Evolutionary conservation across 2,329 filamentous ascomycete species (phyloP).

Genomic region (Lachnellula occidentalis): DNA sequence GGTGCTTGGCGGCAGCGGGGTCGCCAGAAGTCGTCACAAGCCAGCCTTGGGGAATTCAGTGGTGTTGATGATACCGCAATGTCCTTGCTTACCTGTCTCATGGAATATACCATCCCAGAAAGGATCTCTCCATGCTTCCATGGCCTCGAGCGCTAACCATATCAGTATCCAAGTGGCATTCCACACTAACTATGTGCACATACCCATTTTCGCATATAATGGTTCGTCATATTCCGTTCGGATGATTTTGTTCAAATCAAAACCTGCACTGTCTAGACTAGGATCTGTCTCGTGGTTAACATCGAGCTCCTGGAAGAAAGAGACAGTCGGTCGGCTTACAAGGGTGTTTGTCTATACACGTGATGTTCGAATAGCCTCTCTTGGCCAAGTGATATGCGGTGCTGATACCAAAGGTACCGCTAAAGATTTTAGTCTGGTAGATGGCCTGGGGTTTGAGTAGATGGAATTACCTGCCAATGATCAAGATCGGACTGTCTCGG

Average conservation of each 20-base stretch:
- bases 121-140: slow-evolving; percentile 7
- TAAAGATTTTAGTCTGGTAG: background rate
- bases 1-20: slow-evolving; percentile 22
- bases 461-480: slow-evolving; percentile 3
- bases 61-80: too few species aligned
- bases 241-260: slow-evolving; percentile 42
- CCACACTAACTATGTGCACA: too few species aligned
- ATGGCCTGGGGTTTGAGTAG: background rate
- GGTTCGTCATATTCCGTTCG: slow-evolving; percentile 37
- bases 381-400: slow-evolving; percentile 38
- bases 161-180: too few species aligned
- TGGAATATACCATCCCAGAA: slow-evolving; percentile 9
- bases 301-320: too few species aligned
- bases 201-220: slow-evolving; percentile 10
- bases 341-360: slow-evolving; percentile 43
- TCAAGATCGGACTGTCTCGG: background rate
- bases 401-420: slow-evolving; percentile 36
- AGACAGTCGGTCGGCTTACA: slow-evolving; percentile 25
- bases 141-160: slow-evolving; percentile 4
- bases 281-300: slow-evolving; percentile 5
- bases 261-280: slow-evolving; percentile 6
- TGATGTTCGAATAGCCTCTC: slow-evolving; percentile 42
- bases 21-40: slow-evolving; percentile 4
- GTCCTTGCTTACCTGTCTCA: slow-evolving; percentile 5
- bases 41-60: slow-evolving; percentile 1